Evolutionary conservation across 805 yeast species (phyloP), one percentile per base, ranked within the genome.

Genomic region (Torulaspora quercuum): DNA sequence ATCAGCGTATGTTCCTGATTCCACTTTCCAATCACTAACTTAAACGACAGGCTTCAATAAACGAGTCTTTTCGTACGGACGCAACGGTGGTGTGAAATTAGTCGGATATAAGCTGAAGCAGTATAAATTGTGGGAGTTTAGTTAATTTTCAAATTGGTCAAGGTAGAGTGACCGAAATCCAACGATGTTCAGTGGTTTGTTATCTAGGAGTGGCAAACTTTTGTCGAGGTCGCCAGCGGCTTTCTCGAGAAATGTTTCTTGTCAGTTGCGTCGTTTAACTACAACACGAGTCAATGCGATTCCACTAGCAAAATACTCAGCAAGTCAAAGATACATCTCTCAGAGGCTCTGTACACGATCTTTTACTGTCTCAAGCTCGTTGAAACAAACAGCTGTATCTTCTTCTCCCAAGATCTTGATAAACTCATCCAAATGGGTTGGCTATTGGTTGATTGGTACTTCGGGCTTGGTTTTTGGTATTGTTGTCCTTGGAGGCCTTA

Each of bases 401-500:
- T 24, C 43, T 45, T 44, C 49, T 13, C 44, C 52, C 10, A 65
- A 68, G 64, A 74, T 56, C 33, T 47, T 43, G 41, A 54, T 67
- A 7, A 68, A 69, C 48, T 68, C 82, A 0, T 68, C 78, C 28
- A 77, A 73, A 37, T 55, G 63, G 20, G 90, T 87, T 2, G 96
- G 95, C 0, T 85, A 82, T 57, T 82, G 97, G 86, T 72, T 95
- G 37, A 65, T 89, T 5, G 90, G 92, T 15, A 80, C 94, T 1
- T 83, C 97, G 1, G 82, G 83, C 0, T 66, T 92, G 10, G 95
- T 92, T 1, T 92, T 92, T 61, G 96, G 95, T 22, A 92, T 92
- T 44, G 97, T 92, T 10, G 80, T 92, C n/a, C 69, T 92, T 4
- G 99, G 98, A 29, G 99, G 99, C 1, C 70, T 92, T 29, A 92